Evolutionary conservation across 805 yeast species (phyloP), one percentile per base, ranked within the genome.

Genomic region (Brettanomyces nanus): DNA sequence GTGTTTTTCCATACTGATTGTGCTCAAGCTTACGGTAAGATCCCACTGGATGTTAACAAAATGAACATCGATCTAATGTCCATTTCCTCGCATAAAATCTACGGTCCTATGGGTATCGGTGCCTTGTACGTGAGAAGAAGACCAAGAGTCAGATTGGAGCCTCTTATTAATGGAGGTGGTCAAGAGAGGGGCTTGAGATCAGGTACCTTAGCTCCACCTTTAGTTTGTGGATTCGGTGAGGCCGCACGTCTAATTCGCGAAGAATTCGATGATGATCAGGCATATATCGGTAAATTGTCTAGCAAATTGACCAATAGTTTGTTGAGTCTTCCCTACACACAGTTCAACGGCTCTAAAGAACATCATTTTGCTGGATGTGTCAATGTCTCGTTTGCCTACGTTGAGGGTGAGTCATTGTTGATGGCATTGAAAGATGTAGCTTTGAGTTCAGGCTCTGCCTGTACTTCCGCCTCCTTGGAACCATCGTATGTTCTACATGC

Each of bases 351-450:
- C 20, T 87, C 94, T 27, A 61, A 73, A 21, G 68, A 64, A 7
- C 75, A 75, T 52, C 74, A 81, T 58, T 90, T 85, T 58, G 74
- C 94, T 1, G 98, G 98, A 30, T 92, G 98, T 70, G 95, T 92
- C 40, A 92, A 92, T 59, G 77, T 92, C 45, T 89, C 97, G 7
- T 92, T 92, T 65, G 97, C 97, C 4, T 92, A 90, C 58, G 84
- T 92, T 49, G 98, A 92, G 68, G 98, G 98, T 52, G 98, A 92
- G 66, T 90, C 97, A 0, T 69, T 92, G 51, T 69, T 92, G 53
- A 92, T 92, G 98, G 98, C 97, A 2, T 74, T 92, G 57, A 89
- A 90, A 60, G 98, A 92, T 59, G 86, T 92, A 55, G 98, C 98
- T 0, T 70, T 92, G 47, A 80, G 94, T 44, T 85, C 96, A 1